These are phyloP conservation scores for Backusella tarrabulga DNA, from an alignment of 192 early-diverging fungal species.

Conservation along the genomic window DNA sequence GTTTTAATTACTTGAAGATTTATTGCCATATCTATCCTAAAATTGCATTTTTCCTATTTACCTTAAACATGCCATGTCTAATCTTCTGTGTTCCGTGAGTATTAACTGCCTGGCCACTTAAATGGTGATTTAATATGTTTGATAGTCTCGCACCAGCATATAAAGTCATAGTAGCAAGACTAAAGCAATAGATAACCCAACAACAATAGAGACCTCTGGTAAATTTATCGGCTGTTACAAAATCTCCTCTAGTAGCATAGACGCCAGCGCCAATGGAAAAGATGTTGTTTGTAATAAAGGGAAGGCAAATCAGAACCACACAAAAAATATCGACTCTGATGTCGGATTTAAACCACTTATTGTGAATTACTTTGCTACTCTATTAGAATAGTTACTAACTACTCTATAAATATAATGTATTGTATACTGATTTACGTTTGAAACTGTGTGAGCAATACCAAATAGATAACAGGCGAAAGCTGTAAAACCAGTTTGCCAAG, in stretches of 20 bases:
- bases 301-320: not conserved
- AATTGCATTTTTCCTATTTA: not conserved
- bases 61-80: slow-evolving; percentile 23
- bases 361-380: slow-evolving; percentile 16
- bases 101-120: not conserved
- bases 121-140: not conserved
- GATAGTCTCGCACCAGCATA: slow-evolving; percentile 18
- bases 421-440: slow-evolving; percentile 18
- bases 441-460: slow-evolving; percentile 27
- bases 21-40: not conserved
- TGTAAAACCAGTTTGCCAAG: slow-evolving; percentile 27
- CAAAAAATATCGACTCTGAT: slow-evolving; percentile 3
- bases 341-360: slow-evolving; percentile 15
- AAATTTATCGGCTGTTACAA: slow-evolving; percentile 5
- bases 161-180: not conserved
- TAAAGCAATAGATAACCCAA: slow-evolving; percentile 28
- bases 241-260: slow-evolving; percentile 16
- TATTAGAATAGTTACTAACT: not conserved
- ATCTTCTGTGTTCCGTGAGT: not conserved
- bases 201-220: slow-evolving; percentile 18
- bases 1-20: not conserved
- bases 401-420: not conserved
- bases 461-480: slow-evolving; percentile 28
- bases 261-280: slow-evolving; percentile 20
- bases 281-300: slow-evolving; percentile 34